A percentile compares a stretch with the other conserved stretches of the same genome.
Conservation (phyloP, 768 basidiomycete genomes). For the Aureoboletus auriporus region DNA sequence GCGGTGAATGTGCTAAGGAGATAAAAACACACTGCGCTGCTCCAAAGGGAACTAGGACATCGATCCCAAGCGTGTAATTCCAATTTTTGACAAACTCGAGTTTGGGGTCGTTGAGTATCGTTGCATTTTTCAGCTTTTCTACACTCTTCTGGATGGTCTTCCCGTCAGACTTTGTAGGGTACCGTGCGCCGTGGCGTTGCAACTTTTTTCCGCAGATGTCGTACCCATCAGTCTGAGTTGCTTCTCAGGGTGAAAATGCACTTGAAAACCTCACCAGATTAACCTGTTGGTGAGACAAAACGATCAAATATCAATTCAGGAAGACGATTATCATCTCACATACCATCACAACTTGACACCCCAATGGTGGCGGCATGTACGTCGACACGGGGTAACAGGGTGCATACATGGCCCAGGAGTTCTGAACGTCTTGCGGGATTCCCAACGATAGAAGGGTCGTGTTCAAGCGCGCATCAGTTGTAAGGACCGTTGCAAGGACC, state of each 20-base stretch:
- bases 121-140: constrained; percentile 47
- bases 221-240: no score
- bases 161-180: constrained; percentile 50
- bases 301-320: no score
- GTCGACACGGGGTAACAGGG: constrained; percentile 45
- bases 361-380: constrained; percentile 42
- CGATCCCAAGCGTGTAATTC: no score
- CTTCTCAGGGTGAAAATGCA: no score
- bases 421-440: constrained; percentile 10
- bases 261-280: constrained; percentile 10
- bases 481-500: no score
- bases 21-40: no score
- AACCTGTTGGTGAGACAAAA: constrained; percentile 2
- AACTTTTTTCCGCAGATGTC: constrained; percentile 39
- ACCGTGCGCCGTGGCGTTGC: constrained; percentile 76
- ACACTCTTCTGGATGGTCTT: constrained; percentile 43
- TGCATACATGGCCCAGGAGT: constrained; percentile 55
- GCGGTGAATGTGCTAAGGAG: no score
- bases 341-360: constrained; percentile 39
- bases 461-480: not conserved
- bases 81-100: constrained; percentile 44
- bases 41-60: no score
- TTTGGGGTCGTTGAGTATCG: constrained; percentile 37
- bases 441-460: constrained; percentile 7
- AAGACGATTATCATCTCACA: no score